Evolutionary conservation across 495 filamentous ascomycete genomes (phyloP), one percentile per base, ranked within the genome.

Genomic region (Paragyromitra xinjiangensis): DNA sequence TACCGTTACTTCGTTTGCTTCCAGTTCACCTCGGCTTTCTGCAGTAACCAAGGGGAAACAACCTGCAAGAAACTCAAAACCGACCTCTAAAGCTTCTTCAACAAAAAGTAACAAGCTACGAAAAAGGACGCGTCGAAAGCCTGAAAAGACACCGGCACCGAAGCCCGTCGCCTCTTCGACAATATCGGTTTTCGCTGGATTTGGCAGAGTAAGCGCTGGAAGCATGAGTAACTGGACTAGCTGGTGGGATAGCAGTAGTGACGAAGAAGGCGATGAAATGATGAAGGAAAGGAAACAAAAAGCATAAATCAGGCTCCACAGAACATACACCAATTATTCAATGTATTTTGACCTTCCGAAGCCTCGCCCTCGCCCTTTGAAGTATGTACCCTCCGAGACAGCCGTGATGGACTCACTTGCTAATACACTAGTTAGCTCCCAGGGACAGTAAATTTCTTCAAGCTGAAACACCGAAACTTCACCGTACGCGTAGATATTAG

Each of bases 221-320:
- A 74, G 74, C n/a, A 77, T 74, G 74, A 67, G 42, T 59, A 66
- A 75, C 53, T 77, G 69, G 74, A 40, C 42, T 19, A 77, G 51
- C 24, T 77, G 68, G 74, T 77, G 69, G 69, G 70, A 77, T 29
- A 62, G 42, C 3, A 77, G 61, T 16, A 37, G 39, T 16, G 69
- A 62, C 11, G 62, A 44, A 22, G 74, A 61, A 39, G 48, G 22
- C 11, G 70, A 66, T n/a, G 6, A 40, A 24, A 19, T 26, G 0
- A 16, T 37, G 37, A 37, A 44, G 50, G 56, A 24, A 24, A 73
- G 34, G 24, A 77, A 45, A 48, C 53, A 48, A 24, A 64, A 34
- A 7, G 63, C 37, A 76, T 76, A 14, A 11, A 3, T 11, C 39
- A 56, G 40, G 6, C 39, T 22, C 16, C 24, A 16, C 14, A 56